phyloP scores from a whole-genome alignment of 2,329 filamentous ascomycete genomes.

The Colletotrichum neosansevieriae region DNA sequence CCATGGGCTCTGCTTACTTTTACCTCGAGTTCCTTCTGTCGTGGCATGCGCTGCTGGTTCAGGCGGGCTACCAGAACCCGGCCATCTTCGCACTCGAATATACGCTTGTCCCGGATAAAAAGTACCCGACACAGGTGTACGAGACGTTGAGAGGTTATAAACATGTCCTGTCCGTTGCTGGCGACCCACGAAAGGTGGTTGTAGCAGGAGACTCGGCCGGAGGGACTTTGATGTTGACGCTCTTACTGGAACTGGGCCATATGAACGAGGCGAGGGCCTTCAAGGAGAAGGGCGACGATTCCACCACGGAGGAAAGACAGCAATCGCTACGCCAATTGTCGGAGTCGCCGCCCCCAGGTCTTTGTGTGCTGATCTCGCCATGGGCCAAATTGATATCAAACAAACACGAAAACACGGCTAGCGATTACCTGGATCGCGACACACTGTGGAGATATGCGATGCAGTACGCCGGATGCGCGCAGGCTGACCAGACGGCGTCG shows the following conservation, averaged over 20 bases:
- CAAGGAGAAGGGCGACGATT: slow-evolving; percentile 23
- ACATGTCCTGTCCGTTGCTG: slow-evolving; percentile 71
- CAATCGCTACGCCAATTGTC: slow-evolving; percentile 29
- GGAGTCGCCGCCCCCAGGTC: slow-evolving; percentile 50
- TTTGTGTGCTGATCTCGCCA: slow-evolving; percentile 82
- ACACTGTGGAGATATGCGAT: slow-evolving; percentile 77
- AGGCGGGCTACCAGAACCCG: slow-evolving; percentile 77
- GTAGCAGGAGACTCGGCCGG: slow-evolving; percentile 86
- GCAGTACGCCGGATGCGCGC: slow-evolving; percentile 71
- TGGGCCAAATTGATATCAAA: slow-evolving; percentile 81
- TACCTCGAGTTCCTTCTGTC: slow-evolving; percentile 86
- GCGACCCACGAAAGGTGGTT: slow-evolving; percentile 72
- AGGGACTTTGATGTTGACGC: slow-evolving; percentile 77
- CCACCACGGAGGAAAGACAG: slow-evolving; percentile 33
- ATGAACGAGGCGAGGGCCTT: slow-evolving; percentile 47
- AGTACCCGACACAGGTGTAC: slow-evolving; percentile 79
- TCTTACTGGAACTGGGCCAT: slow-evolving; percentile 75
- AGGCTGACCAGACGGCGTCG: slow-evolving; percentile 59
- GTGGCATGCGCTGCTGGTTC: slow-evolving; percentile 75
- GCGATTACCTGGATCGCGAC: slow-evolving; percentile 79
- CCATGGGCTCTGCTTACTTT: slow-evolving; percentile 85
- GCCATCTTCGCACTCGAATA: slow-evolving; percentile 86
- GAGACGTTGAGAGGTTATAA: slow-evolving; percentile 79
- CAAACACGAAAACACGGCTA: slow-evolving; percentile 75
- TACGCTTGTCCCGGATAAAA: slow-evolving; percentile 79